These are phyloP conservation scores for Candida vartiovaarae DNA, from an alignment of 805 yeast species.

Conservation along the genomic window DNA sequence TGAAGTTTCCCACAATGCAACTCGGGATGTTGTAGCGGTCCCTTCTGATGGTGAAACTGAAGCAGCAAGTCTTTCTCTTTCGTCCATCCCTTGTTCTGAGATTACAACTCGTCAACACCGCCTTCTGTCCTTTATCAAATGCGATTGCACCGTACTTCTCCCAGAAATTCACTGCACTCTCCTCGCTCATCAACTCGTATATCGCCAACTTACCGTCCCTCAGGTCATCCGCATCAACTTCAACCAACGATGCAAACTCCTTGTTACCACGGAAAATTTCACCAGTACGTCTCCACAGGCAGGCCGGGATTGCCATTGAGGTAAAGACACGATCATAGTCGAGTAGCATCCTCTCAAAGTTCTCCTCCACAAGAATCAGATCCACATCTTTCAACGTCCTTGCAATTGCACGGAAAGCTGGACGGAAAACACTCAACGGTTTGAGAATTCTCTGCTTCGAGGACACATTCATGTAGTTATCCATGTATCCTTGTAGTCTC, in stretches of 20 bases:
- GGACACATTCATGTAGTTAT: slow-evolving; percentile 77
- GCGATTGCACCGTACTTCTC: slow-evolving; percentile 96
- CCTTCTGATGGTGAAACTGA: slow-evolving; percentile 87
- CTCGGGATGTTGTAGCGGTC: slow-evolving; percentile 93
- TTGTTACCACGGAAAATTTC: slow-evolving; percentile 93
- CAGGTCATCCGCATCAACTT: slow-evolving; percentile 81
- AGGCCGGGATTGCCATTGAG: slow-evolving; percentile 96
- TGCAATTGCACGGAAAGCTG: slow-evolving; percentile 91
- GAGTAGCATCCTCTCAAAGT: slow-evolving; percentile 85
- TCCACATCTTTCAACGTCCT: slow-evolving; percentile 86
- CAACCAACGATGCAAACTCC: slow-evolving; percentile 91
- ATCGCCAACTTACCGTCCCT: slow-evolving; percentile 90
- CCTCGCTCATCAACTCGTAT: slow-evolving; percentile 91
- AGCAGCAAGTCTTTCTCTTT: slow-evolving; percentile 79
- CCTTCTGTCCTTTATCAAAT: slow-evolving; percentile 91
- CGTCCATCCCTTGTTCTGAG: slow-evolving; percentile 77
- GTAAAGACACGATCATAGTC: slow-evolving; percentile 95
- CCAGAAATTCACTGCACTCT: slow-evolving; percentile 95
- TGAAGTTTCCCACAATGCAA: slow-evolving; percentile 92
- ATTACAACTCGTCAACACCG: slow-evolving; percentile 88
- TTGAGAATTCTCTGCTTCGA: slow-evolving; percentile 80
- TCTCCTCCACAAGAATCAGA: slow-evolving; percentile 85
- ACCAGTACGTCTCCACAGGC: slow-evolving; percentile 95
- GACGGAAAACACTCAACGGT: slow-evolving; percentile 80
- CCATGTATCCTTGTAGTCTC: slow-evolving; percentile 84